Evolutionary conservation across 768 basidiomycete genomes (phyloP).

Genomic region (Xerocomus spinulosus): DNA sequence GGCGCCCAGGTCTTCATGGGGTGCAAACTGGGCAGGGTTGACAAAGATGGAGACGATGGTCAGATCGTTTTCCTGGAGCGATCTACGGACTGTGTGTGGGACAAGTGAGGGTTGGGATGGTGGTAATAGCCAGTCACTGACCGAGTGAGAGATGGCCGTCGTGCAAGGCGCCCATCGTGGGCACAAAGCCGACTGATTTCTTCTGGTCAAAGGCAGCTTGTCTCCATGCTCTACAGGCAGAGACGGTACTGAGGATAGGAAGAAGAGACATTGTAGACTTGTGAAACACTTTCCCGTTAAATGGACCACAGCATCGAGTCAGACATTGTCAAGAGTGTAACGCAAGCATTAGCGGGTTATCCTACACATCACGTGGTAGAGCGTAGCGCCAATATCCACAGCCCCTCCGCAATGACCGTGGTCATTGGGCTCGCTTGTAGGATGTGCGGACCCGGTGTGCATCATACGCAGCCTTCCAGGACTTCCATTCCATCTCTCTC

Average conservation of each 20-base stretch:
- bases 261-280: conserved; percentile 23
- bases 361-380: no score
- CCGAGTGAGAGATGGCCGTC: conserved; percentile 90
- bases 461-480: conserved; percentile 61
- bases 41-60: conserved; percentile 97
- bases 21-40: conserved; percentile 96
- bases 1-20: conserved; percentile 84
- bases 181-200: conserved; percentile 85
- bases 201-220: conserved; percentile 49
- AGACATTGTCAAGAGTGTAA: no score
- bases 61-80: conserved; percentile 71
- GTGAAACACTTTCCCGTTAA: no score
- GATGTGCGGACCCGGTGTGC: conserved; percentile 24
- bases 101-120: not conserved
- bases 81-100: conserved; percentile 58
- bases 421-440: conserved; percentile 18
- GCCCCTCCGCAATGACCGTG: no score
- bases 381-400: no score
- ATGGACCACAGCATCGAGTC: conserved; percentile 9
- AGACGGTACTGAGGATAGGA: conserved; percentile 53
- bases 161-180: conserved; percentile 97
- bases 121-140: conserved; percentile 39
- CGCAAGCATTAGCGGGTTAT: no score
- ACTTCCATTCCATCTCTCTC: conserved; percentile 61
- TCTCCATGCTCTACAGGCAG: conserved; percentile 71